Evolutionary conservation across 192 early-diverging fungal genomes (phyloP), one percentile per base, ranked within the genome.

Genomic region (Podila epigama): DNA sequence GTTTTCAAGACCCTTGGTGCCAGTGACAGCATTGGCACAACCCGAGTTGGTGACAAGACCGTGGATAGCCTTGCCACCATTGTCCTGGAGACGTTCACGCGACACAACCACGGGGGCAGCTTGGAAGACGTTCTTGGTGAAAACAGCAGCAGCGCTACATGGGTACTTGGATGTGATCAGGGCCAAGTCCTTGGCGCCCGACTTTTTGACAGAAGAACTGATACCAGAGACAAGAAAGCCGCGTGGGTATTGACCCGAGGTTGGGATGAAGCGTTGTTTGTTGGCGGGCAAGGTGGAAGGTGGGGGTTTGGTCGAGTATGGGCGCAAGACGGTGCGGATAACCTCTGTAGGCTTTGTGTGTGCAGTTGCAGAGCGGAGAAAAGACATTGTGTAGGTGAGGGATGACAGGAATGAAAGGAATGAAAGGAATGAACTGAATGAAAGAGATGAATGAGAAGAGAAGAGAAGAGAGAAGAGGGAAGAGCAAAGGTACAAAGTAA

Each of bases 11-110:
- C 97, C 97, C 68, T 90, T 75, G 1, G 89, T 84, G 9, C 97
- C 97, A 0, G 97, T 99, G 16, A 96, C 96, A 1, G 97, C 97
- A 70, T 99, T 99, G 18, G 97, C 97, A 79, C 95, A 96, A 0
- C 96, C 95, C 13, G 94, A 93, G 77, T 98, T 97, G 25, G 90
- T 87, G 7, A 96, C 84, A 4, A 96, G 81, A 3, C 83, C 83
- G 41, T 79, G 77, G 42, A 82, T 70, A 4, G 66, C 78, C 32
- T 68, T 75, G 51, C 79, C 82, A 13, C 72, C 66, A 10, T 85
- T 85, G 13, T 70, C 58, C 20, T 85, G 56, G n/a, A 97, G 64
- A 10, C 94, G 71, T 12, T 83, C 80, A 8, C 86, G 80, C 39
- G 92, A 92, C 10, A 94, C 87, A 35, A 90, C 79, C 6, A 97